Base-by-base conservation (phyloP, 345 rosid genomes). In the Streptanthus diversifolius region DNA sequence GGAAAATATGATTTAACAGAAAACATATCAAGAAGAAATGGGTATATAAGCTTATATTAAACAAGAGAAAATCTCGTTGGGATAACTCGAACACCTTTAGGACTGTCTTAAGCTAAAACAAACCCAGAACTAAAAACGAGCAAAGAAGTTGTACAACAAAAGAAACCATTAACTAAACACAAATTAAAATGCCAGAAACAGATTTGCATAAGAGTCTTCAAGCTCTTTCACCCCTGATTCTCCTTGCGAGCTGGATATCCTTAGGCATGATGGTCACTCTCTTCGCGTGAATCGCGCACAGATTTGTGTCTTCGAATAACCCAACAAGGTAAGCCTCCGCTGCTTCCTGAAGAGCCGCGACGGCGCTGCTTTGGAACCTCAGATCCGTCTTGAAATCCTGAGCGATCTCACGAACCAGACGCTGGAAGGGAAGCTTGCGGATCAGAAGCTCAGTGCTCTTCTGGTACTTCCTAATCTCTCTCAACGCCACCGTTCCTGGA, bases 301-400 rank as follows among this genome's bases (percentile, higher is more conserved):
- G 79, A 21, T 84, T 84, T 0, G 88, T 83, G 4, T 85, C 88
- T 33, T 82, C 86, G 0, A 85, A 85, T 39, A 85, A 55, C 1
- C 88, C 88, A 3, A 85, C 88, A 5, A 85, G 60, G 22, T 85
- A 85, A 18, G 88, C 86, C 27, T 85, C 86, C 1, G 86, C 88
- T 0, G 88, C 88, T 52, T 84, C 88, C 6, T 84, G 88, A 1
- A 84, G 45, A 30, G 88, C 86, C 0, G 88, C 83, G 0, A 85
- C 88, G 3, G 86, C 88, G n/a, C 82, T 79, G 36, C 88, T 85
- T 78, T 85, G 86, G 63, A 85, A 85, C 69, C 88, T 77, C 68
- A 85, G 80, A 81, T 85, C 86, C 0, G 86, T 85, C 55, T 85
- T 85, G 82, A 85, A 85, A 32, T 85, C 88, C 61, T 85, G 85